phyloP scores from a whole-genome alignment of 1,284 basidiomycete species.

The Malassezia caprae region DNA sequence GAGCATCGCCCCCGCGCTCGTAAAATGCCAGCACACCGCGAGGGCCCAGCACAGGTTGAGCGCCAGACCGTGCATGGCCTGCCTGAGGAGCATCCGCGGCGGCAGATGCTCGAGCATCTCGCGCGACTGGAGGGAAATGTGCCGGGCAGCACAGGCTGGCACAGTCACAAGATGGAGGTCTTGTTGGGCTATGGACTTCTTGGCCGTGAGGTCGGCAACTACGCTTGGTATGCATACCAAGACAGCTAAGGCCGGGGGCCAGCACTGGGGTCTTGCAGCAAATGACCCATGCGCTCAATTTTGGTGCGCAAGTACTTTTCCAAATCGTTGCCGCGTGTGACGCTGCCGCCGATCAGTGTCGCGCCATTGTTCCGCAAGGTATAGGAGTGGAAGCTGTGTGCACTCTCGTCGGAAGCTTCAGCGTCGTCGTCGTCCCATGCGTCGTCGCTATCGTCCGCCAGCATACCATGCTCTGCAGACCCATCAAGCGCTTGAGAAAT shows the following conservation, averaged over 20 bases:
- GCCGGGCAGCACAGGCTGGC: conserved; percentile 82
- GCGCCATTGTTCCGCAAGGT: conserved; percentile 58
- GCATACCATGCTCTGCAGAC: conserved; percentile 9
- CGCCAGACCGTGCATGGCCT: conserved; percentile 56
- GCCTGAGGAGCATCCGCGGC: conserved; percentile 57
- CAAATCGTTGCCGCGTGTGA: conserved; percentile 72
- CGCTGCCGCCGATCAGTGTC: conserved; percentile 71
- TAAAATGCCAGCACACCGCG: conserved; percentile 5
- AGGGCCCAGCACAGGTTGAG: conserved; percentile 4
- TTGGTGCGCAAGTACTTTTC: conserved; percentile 95
- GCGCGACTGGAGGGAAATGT: conserved; percentile 77
- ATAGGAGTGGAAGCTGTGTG: conserved; percentile 37
- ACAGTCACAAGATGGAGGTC: conserved; percentile 93
- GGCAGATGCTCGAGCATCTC: conserved; percentile 61
- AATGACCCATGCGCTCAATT: conserved; percentile 89
- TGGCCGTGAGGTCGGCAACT: conserved; percentile 80
- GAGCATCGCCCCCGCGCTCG: conserved; percentile 16
- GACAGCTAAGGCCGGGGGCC: background rate
- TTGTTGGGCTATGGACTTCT: conserved; percentile 78
- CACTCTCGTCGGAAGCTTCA: conserved; percentile 10
- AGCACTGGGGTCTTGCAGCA: conserved; percentile 57
- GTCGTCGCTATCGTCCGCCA: conserved; percentile 3
- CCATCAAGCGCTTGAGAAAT: conserved; percentile 22
- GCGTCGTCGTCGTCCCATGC: conserved; percentile 16
- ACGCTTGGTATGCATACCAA: conserved; percentile 52